Base-by-base conservation (phyloP, 108 stramenopile genomes). In the Fistulifera solaris region DNA sequence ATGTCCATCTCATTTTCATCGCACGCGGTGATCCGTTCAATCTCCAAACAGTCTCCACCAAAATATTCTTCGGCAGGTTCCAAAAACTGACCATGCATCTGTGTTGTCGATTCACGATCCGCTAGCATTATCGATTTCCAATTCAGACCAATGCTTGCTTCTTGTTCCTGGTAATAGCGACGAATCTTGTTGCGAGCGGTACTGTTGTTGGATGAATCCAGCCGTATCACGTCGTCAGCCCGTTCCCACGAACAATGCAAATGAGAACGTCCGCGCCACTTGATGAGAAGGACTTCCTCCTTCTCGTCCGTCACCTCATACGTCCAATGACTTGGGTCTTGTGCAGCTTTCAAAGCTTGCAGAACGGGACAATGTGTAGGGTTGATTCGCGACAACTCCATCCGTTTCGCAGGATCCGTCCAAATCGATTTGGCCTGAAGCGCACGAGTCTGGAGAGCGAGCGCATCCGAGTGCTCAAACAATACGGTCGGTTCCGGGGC, bases 161-260 rank as follows among this genome's bases (percentile, higher is more conserved):
- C 81, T 57, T 83, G 84, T 22, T 56, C 55, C 53, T 81, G 78
- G 11, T 76, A 56, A 55, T 68, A 92, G 27, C 81, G 73, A 52
- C 76, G 68, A 7, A 87, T 85, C 63, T 92, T 91, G 40, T 73
- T 68, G 38, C 81, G 70, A 14, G 85, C 85, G 11, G 89, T 77
- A 48, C 76, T 66, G 48, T 68, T 57, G 52, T 70, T 70, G 28
- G 81, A 76, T 25, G 75, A 76, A 54, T 87, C 81, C 49, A 66
- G 78, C 21, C 73, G 78, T 56, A 75, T 68, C 46, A 87, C 62
- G 40, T 87, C 89, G 14, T 59, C 55, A 38, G 75, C 64, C 27
- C 77, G 79, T 59, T 92, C 90, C 90, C 90, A 92, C 1, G 75
- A 76, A 40, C 73, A 82, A 54, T 92, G 90, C 54, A 83, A 44